Percentiles rank a stretch among this genome's conserved stretches.
phyloP scores from a whole-genome alignment of 345 rosid genomes.

The Populus ilicifolia region DNA sequence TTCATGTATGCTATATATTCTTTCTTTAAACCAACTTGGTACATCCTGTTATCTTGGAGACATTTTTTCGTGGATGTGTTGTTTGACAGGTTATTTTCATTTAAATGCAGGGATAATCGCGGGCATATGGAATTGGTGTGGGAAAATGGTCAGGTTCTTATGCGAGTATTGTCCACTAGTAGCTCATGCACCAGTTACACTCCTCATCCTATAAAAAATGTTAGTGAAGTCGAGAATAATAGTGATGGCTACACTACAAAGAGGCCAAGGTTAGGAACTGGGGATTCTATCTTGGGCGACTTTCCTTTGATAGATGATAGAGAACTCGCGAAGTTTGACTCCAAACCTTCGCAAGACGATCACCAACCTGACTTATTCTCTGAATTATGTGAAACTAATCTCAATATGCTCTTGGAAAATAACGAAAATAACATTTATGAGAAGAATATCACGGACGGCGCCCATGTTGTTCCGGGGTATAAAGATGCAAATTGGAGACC shows the following conservation, averaged over 20 bases:
- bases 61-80: not conserved
- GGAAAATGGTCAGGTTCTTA: conserved; percentile 32
- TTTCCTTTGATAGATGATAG: not conserved
- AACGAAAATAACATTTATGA: not conserved
- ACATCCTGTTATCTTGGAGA: not conserved
- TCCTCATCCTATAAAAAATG: not conserved
- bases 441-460: not conserved
- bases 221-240: not conserved
- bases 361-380: conserved; percentile 1
- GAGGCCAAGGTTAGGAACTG: conserved; percentile 5
- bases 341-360: not conserved
- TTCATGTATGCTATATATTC: conserved; percentile 15
- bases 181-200: conserved; percentile 1
- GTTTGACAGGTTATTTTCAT: not conserved
- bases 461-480: conserved; percentile 14
- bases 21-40: not conserved
- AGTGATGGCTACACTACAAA: conserved; percentile 1
- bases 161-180: conserved; percentile 19
- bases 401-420: not conserved
- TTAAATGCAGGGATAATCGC: conserved; percentile 38
- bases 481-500: not conserved
- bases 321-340: not conserved
- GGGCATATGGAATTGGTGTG: conserved; percentile 35
- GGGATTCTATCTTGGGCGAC: conserved; percentile 4
- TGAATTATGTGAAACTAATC: conserved; percentile 1